These are phyloP conservation scores for Alternaria hordeiaustralica DNA, from an alignment of 2,329 filamentous ascomycete genomes.

Conservation along the genomic window DNA sequence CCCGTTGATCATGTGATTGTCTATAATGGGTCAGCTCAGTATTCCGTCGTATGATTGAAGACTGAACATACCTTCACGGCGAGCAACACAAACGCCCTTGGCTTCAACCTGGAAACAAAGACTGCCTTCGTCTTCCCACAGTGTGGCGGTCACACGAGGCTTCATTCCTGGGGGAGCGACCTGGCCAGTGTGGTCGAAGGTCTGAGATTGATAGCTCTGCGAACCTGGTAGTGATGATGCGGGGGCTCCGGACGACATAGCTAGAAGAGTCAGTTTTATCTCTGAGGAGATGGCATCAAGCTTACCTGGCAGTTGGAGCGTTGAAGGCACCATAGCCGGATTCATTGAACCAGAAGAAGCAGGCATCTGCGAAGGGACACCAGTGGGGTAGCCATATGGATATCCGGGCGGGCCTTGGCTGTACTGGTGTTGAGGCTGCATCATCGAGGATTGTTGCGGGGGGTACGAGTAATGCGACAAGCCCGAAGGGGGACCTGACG, in stretches of 20 bases:
- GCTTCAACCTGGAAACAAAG: conserved; percentile 98
- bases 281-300: background rate
- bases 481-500: conserved; percentile 75
- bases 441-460: conserved; percentile 74
- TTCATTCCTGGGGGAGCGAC: conserved; percentile 93
- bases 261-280: conserved; percentile 22
- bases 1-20: conserved; percentile 99
- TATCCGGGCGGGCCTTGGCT: conserved; percentile 64
- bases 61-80: conserved; percentile 74
- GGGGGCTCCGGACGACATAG: conserved; percentile 45
- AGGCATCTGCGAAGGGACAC: conserved; percentile 75
- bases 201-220: conserved; percentile 52
- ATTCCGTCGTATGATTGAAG: conserved; percentile 9
- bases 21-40: conserved; percentile 53
- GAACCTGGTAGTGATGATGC: conserved; percentile 35
- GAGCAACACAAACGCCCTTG: conserved; percentile 91
- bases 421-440: conserved; percentile 74
- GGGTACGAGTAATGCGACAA: conserved; percentile 77
- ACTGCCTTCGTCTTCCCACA: conserved; percentile 98
- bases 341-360: conserved; percentile 72
- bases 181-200: conserved; percentile 89
- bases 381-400: conserved; percentile 77
- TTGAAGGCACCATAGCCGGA: conserved; percentile 69
- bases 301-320: conserved; percentile 68
- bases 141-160: conserved; percentile 90